Percentiles rank a stretch among this genome's conserved stretches.
These are phyloP conservation scores for Stygiomarasmius scandens DNA, from an alignment of 1,284 basidiomycete genomes.

Conservation along the genomic window DNA sequence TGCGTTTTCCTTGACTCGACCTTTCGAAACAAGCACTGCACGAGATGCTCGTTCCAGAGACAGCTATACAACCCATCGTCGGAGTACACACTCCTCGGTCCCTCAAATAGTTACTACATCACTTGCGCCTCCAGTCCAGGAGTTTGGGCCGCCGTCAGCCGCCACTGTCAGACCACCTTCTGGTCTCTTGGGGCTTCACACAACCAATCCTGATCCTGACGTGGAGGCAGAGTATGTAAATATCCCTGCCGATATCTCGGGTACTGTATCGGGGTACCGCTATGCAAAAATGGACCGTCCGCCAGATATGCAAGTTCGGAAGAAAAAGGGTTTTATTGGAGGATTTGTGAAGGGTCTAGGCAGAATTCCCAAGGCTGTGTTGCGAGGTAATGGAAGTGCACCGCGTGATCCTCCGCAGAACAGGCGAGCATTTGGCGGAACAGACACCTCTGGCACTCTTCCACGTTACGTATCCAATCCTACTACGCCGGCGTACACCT, in stretches of 20 bases:
- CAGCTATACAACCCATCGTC: background rate
- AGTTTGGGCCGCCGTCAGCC: background rate
- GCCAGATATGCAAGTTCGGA: background rate
- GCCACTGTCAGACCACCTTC: background rate
- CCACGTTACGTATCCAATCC: conserved; percentile 8
- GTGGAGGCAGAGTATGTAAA: background rate
- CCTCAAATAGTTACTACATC: too few relatives aligned
- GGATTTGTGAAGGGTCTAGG: conserved; percentile 12
- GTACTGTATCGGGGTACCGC: background rate
- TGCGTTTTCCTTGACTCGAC: background rate
- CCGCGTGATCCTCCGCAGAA: background rate
- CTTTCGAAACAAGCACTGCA: background rate
- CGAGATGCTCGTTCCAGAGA: background rate
- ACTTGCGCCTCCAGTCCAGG: background rate
- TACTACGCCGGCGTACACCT: conserved; percentile 1
- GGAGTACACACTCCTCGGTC: background rate
- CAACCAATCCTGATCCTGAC: background rate
- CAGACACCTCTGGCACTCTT: background rate
- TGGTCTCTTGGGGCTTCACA: background rate
- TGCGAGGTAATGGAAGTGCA: background rate
- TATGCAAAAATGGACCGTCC: background rate
- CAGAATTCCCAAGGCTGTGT: conserved; percentile 11
- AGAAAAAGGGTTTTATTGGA: conserved; percentile 12
- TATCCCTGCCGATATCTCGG: background rate
- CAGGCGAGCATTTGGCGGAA: background rate